phyloP scores from a whole-genome alignment of 2,329 filamentous ascomycete species.

The Stemphylium vesicarium region DNA sequence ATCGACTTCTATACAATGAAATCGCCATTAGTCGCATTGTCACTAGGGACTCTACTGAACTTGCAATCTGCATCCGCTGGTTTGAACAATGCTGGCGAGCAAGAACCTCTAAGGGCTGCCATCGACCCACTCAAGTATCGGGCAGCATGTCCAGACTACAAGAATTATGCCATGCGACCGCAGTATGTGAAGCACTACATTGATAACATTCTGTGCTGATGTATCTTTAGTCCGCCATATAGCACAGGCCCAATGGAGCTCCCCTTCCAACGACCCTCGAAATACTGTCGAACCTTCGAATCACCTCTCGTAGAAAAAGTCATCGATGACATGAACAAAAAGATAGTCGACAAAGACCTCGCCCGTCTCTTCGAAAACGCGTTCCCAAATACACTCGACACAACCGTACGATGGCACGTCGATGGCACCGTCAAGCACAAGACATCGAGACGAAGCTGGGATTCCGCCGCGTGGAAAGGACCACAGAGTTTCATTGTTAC shows the following conservation, averaged over 20 bases:
- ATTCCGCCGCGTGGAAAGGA: constrained; percentile 73
- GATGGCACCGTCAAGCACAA: constrained; percentile 59
- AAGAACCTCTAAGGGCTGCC: constrained; percentile 38
- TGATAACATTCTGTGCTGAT: not conserved
- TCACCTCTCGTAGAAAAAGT: constrained; percentile 87
- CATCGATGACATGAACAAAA: constrained; percentile 79
- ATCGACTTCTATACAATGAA: constrained; percentile 23
- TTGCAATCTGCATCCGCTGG: constrained; percentile 13
- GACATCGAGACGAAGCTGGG: constrained; percentile 44
- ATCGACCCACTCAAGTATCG: constrained; percentile 46
- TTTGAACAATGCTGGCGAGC: constrained; percentile 20
- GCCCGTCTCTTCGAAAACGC: constrained; percentile 94
- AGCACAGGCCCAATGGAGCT: constrained; percentile 80
- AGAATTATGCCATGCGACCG: constrained; percentile 61
- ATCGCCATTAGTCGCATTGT: constrained; percentile 11
- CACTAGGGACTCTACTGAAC: constrained; percentile 19
- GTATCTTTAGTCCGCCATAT: constrained; percentile 68
- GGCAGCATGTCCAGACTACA: constrained; percentile 70
- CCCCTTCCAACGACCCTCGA: constrained; percentile 83
- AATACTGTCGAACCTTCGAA: constrained; percentile 85
- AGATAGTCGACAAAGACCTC: constrained; percentile 83
- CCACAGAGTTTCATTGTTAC: constrained; percentile 93
- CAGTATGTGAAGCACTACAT: constrained; percentile 61
- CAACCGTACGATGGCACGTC: constrained; percentile 86
- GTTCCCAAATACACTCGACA: constrained; percentile 90